Percentiles rank a stretch among this genome's conserved stretches.
Conservation (phyloP, 192 early-diverging fungal genomes). For the Glomus cerebriforme region DNA sequence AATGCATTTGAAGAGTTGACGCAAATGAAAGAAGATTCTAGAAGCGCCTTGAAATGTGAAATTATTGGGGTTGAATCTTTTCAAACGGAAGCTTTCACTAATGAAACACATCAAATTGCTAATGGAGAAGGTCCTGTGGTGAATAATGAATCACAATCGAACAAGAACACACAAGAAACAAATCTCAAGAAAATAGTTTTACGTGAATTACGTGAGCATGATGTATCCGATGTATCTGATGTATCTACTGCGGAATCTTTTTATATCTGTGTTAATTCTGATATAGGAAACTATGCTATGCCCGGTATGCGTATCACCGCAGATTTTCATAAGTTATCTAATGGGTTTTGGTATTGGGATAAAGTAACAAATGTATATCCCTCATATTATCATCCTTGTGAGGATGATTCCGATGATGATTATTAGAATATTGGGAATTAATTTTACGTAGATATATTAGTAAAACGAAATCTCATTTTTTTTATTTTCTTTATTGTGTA, state of each 20-base stretch:
- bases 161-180: background rate
- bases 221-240: background rate
- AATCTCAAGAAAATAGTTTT: background rate
- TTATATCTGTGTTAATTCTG: background rate
- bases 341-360: slow-evolving; percentile 32
- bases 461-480: background rate
- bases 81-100: background rate
- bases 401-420: slow-evolving; percentile 10
- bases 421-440: background rate
- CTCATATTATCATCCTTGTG: slow-evolving; percentile 15
- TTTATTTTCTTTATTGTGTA: background rate
- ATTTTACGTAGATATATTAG: too few species aligned
- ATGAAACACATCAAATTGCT: background rate
- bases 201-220: background rate
- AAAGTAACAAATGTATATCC: slow-evolving; percentile 33
- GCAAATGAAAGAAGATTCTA: background rate
- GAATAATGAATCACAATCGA: background rate
- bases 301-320: slow-evolving; percentile 20
- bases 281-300: background rate
- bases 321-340: slow-evolving; percentile 24
- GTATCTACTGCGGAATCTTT: background rate
- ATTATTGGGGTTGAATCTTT: background rate
- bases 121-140: background rate
- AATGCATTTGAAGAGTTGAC: background rate
- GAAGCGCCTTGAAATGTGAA: background rate